Base-by-base conservation (phyloP, 257 asterid genomes). In the Oldenlandia corymbosa region DNA sequence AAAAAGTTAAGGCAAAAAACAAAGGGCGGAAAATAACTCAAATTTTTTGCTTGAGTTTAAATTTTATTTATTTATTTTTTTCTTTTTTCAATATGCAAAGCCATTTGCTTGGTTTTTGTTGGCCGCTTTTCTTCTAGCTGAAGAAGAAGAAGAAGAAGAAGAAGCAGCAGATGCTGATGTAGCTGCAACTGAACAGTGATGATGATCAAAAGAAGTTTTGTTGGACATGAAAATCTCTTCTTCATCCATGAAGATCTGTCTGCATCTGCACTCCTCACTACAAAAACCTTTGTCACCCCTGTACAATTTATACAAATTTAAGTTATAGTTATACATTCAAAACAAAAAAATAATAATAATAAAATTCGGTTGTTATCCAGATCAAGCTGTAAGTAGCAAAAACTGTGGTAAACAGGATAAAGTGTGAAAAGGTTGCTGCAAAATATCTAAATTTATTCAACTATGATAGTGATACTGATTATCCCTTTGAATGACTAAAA, bases 251-350 rank as follows among this genome's bases (percentile, higher is more conserved):
- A 79, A 80, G 18, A 91, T 88, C 76, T 91, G 96, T 79, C 83
- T 88, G 84, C 73, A 84, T 60, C 98, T 84, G 80, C 98, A 91
- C 74, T 91, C 98, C 80, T 68, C 91, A 28, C 95, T 88, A 62
- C 98, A 91, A 71, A 91, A 91, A 21, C 81, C 96, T 57, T 55
- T 84, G 70, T 91, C 96, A 74, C 98, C 98, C 70, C 98, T 91
- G 82, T 74, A 75, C 47, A 43, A 3, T 14, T 7, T 2, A 32
- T 16, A 1, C 42, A 7, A n/a, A n/a, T n/a, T n/a, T n/a, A n/a
- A n/a, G n/a, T n/a, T n/a, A n/a, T n/a, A n/a, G n/a, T n/a, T n/a
- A n/a, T n/a, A n/a, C n/a, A n/a, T n/a, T n/a, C n/a, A n/a, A n/a
- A n/a, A n/a, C n/a, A n/a, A n/a, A n/a, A n/a, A n/a, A n/a, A n/a